Conservation (phyloP, 768 basidiomycete species). For the Russula lepida region DNA sequence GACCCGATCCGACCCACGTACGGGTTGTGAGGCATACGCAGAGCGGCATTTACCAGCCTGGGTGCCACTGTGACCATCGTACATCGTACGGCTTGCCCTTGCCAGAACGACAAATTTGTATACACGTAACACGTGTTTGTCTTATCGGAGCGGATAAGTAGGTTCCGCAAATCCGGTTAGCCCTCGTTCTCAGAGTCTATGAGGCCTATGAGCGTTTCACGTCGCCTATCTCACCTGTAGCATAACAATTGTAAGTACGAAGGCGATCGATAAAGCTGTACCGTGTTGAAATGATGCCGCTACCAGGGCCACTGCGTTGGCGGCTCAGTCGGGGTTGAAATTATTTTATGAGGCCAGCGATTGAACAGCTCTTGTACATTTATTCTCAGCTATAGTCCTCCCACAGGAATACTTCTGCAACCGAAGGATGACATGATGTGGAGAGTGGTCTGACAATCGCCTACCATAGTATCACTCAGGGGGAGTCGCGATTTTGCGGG, state of each 20-base stretch:
- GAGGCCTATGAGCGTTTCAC: neutral
- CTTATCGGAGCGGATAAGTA: too few relatives aligned
- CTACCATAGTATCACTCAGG: too few relatives aligned
- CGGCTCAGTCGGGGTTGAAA: constrained; percentile 2
- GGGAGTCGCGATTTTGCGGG: neutral
- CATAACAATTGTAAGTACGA: constrained; percentile 1
- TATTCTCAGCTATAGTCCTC: neutral
- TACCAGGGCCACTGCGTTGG: neutral
- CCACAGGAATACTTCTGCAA: neutral
- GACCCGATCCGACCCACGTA: too few relatives aligned
- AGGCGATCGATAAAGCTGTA: neutral
- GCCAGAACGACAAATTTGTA: too few relatives aligned
- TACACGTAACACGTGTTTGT: too few relatives aligned
- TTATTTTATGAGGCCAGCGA: neutral
- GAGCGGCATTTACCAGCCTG: too few relatives aligned
- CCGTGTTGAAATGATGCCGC: neutral
- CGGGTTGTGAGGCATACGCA: too few relatives aligned
- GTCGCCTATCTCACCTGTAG: constrained; percentile 12
- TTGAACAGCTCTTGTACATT: neutral
- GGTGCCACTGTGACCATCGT: too few relatives aligned
- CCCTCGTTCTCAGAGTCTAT: neutral
- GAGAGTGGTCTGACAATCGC: neutral
- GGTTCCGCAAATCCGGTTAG: too few relatives aligned
- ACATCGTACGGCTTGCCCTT: too few relatives aligned
- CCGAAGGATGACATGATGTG: too few relatives aligned